Percentiles rank a stretch among this genome's conserved stretches.
phyloP scores from a whole-genome alignment of 768 basidiomycete species.

The Russula lepida region DNA sequence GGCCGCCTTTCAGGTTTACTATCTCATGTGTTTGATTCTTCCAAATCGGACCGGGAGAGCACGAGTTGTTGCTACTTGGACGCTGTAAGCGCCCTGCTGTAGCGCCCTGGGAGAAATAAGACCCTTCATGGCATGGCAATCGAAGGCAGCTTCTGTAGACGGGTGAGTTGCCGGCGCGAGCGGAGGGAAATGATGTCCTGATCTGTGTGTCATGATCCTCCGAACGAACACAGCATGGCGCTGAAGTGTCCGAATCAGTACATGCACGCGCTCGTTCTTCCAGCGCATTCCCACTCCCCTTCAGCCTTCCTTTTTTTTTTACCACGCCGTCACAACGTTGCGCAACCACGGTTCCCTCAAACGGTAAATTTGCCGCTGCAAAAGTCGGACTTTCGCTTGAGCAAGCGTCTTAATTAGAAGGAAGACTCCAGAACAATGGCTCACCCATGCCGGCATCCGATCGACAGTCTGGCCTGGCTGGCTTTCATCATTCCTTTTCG shows the following conservation, averaged over 20 bases:
- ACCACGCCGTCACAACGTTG: not conserved
- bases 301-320: not conserved
- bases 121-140: not conserved
- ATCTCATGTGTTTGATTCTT: not conserved
- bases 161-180: not conserved
- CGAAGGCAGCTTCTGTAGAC: not conserved
- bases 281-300: not conserved
- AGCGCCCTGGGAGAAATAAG: not conserved
- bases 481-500: slow-evolving; percentile 19
- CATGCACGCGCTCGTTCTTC: too few species aligned
- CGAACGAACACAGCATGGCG: not conserved
- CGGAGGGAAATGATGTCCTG: not conserved
- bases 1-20: slow-evolving; percentile 7
- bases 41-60: not conserved
- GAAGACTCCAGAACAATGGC: slow-evolving; percentile 13
- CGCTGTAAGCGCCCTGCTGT: not conserved
- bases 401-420: not conserved
- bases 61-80: not conserved
- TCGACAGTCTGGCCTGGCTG: slow-evolving; percentile 13
- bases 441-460: slow-evolving; percentile 11
- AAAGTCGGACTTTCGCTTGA: slow-evolving; percentile 1
- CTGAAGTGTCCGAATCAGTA: too few species aligned
- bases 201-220: not conserved
- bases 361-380: not conserved
- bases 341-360: not conserved